Percentiles rank a stretch among this genome's conserved stretches.
Evolutionary conservation across 2,329 filamentous ascomycete species (phyloP).

Genomic region (Dendryphion nanum): DNA sequence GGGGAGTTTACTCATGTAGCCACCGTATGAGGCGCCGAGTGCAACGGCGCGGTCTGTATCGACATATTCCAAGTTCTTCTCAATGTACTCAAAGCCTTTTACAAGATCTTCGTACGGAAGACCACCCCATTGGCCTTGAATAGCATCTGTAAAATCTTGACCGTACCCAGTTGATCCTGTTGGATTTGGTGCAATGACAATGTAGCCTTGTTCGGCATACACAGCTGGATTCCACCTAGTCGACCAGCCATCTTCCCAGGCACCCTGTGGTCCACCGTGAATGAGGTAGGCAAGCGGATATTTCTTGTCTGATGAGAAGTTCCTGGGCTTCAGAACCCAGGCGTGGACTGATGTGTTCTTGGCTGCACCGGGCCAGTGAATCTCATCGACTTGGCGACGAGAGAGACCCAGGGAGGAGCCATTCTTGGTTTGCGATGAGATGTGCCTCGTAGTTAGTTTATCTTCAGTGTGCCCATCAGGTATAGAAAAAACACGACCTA

Average conservation of each 20-base stretch:
- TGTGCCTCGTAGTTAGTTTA: slow-evolving; percentile 28
- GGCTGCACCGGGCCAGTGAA: slow-evolving; percentile 67
- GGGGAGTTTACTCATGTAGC: slow-evolving; percentile 38
- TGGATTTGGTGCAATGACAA: slow-evolving; percentile 78
- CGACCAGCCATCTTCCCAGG: slow-evolving; percentile 74
- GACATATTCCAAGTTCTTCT: slow-evolving; percentile 63
- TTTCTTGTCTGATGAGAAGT: slow-evolving; percentile 67
- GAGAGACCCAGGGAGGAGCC: slow-evolving; percentile 68
- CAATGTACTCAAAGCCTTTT: slow-evolving; percentile 72
- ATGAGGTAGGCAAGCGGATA: slow-evolving; percentile 79
- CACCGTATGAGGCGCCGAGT: slow-evolving; percentile 59
- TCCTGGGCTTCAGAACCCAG: slow-evolving; percentile 61
- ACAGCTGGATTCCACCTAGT: slow-evolving; percentile 84
- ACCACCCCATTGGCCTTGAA: slow-evolving; percentile 79
- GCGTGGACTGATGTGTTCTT: slow-evolving; percentile 64
- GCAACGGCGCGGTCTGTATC: slow-evolving; percentile 70
- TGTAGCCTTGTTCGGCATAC: slow-evolving; percentile 84
- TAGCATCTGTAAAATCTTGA: slow-evolving; percentile 72
- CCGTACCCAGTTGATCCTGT: slow-evolving; percentile 83
- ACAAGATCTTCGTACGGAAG: slow-evolving; percentile 81
- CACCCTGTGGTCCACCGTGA: slow-evolving; percentile 78
- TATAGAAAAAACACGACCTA: slow-evolving; percentile 17
- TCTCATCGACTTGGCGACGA: slow-evolving; percentile 61
- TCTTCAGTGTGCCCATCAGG: slow-evolving; percentile 14
- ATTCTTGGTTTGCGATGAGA: slow-evolving; percentile 65